Conservation (phyloP, 164 flowering plant species). For the Magnolia officinalis region DNA sequence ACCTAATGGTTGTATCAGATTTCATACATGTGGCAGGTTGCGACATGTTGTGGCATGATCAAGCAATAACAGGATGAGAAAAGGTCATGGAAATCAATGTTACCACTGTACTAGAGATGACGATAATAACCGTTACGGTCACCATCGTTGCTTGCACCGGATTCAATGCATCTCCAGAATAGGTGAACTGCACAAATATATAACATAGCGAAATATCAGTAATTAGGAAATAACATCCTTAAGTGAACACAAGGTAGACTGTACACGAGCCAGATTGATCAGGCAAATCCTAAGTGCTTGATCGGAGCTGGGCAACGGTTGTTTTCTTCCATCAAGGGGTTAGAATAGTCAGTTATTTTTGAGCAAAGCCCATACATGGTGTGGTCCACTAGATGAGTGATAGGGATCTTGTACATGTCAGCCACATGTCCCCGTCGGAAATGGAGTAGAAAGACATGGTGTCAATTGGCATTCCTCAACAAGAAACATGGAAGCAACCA, state of each 20-base stretch:
- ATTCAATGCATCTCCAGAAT: constrained; percentile 60
- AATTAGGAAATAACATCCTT: background rate
- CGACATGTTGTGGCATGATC: background rate
- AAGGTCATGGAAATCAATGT: constrained; percentile 4
- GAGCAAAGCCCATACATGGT: too few species aligned
- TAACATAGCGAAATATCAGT: background rate
- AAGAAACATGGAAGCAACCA: background rate
- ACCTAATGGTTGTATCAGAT: background rate
- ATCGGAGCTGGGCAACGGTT: background rate
- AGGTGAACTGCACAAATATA: constrained; percentile 51
- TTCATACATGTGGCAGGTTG: background rate
- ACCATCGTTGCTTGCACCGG: constrained; percentile 70
- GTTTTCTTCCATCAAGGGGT: background rate
- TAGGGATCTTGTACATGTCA: too few species aligned
- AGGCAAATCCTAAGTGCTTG: background rate
- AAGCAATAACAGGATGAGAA: background rate
- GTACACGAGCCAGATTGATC: background rate
- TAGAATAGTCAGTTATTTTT: background rate
- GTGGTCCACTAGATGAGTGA: too few species aligned
- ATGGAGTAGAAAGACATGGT: background rate
- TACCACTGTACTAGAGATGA: constrained; percentile 84
- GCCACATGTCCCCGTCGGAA: background rate
- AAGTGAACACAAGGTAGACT: background rate
- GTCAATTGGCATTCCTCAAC: background rate
- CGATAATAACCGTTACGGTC: constrained; percentile 61